Percentiles rank a stretch among this genome's conserved stretches.
These are phyloP conservation scores for Neurospora tetrasperma DNA, from an alignment of 495 filamentous ascomycete genomes.

Conservation along the genomic window DNA sequence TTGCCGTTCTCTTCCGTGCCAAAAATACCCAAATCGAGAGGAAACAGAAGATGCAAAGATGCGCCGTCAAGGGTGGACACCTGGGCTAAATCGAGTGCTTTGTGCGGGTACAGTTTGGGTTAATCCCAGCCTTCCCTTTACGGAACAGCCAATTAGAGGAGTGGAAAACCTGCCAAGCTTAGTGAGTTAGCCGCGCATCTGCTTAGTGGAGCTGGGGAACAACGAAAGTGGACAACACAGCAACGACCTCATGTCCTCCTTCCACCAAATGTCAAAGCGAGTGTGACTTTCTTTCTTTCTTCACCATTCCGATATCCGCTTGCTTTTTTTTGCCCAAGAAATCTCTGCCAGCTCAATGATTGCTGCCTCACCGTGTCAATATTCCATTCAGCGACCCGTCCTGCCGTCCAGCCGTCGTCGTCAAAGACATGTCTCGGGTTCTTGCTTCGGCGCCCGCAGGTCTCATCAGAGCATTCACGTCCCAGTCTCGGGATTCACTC, in stretches of 20 bases:
- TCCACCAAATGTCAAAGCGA: not conserved
- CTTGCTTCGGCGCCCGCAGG: not conserved
- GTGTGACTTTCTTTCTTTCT: not conserved
- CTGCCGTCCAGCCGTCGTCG: not conserved
- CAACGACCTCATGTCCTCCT: not conserved
- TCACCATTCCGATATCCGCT: not conserved
- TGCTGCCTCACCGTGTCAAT: not conserved
- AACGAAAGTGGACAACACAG: not conserved
- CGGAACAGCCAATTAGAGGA: not conserved
- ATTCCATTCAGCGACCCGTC: too few species aligned
- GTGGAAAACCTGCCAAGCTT: conserved; percentile 8
- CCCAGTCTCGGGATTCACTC: not conserved
- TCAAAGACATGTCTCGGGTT: not conserved
- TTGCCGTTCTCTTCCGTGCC: not conserved
- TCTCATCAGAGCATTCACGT: too few species aligned
- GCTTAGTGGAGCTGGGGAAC: not conserved
- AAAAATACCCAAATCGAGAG: not conserved
- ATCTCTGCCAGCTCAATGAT: not conserved
- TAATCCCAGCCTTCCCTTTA: not conserved
- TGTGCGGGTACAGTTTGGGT: not conserved
- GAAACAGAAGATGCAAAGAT: not conserved
- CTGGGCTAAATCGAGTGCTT: not conserved
- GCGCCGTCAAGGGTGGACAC: not conserved
- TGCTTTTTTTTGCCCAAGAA: not conserved
- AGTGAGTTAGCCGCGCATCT: conserved; percentile 22